phyloP scores from a whole-genome alignment of 257 asterid genomes.

The Thymus quinquecostatus region DNA sequence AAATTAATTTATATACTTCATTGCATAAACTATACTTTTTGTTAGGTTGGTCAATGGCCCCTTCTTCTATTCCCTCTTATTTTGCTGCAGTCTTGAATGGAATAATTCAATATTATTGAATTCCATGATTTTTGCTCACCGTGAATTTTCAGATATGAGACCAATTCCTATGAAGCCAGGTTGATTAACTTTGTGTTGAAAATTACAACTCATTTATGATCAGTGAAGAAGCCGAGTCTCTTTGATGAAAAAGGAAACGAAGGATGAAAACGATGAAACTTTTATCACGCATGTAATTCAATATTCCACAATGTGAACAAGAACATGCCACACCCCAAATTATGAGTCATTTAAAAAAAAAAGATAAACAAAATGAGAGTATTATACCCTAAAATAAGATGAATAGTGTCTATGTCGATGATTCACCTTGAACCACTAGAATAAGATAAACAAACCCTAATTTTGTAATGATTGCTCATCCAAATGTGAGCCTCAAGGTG shows the following conservation, averaged over 20 bases:
- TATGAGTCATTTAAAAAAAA: too few species aligned
- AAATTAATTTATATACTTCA: too few species aligned
- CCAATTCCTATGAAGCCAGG: not conserved
- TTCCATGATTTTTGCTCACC: conserved; percentile 17
- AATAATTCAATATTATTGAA: conserved; percentile 2
- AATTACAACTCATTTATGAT: not conserved
- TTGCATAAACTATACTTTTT: not conserved
- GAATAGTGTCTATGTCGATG: not conserved
- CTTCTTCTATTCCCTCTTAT: not conserved
- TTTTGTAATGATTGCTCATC: not conserved
- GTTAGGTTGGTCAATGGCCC: not conserved
- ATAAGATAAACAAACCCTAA: not conserved
- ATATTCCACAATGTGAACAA: too few species aligned
- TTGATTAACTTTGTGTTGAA: too few species aligned
- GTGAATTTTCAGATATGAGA: conserved; percentile 12
- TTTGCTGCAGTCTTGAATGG: not conserved
- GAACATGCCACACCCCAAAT: too few species aligned
- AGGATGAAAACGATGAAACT: too few species aligned
- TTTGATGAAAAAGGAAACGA: too few species aligned
- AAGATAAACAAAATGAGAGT: too few species aligned
- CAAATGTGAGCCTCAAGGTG: not conserved
- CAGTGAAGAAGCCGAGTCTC: too few species aligned
- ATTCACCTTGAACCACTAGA: not conserved
- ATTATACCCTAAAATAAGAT: not conserved
- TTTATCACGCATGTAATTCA: too few species aligned